Evolutionary conservation across 345 rosid genomes (phyloP), one percentile per base, ranked within the genome.

Genomic region (Arabidopsis suecica): DNA sequence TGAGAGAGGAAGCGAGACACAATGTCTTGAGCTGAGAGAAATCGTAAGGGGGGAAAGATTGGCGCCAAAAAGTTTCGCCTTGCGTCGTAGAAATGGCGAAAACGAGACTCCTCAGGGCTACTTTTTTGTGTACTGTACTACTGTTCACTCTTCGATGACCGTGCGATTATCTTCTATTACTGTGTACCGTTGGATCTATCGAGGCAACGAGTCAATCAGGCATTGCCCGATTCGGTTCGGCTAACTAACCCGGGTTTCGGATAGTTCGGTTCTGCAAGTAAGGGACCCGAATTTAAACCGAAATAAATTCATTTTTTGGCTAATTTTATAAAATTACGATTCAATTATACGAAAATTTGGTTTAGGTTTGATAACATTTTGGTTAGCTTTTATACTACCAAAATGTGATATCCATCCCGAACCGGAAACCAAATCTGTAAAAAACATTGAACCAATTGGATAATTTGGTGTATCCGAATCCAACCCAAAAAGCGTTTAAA

Each of bases 31-130:
- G 41, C 34, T 44, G 0, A 44, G 64, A 7, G 71, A 30, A 63
- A 47, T 63, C 70, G 60, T 41, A 65, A n/a, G 7, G 66, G 28
- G 61, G 32, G n/a, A 60, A 53, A 32, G 28, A 58, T 86, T 86
- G 82, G 87, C 87, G 89, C 89, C 87, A 80, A 83, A 7, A 41
- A 5, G 0, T 13, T 62, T 62, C 10, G 13, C 37, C 51, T 62
- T 38, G 10, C 38, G 20, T 55, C 38, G 18, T 28, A 7, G 60
- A 28, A 55, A 55, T 55, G 60, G 60, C 20, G 22, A 38, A 50
- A 54, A 55, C 58, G 5, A 30, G 18, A 45, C 33, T 5, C 18
- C 8, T 44, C 62, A 56, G 60, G 66, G 57, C 2, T 61, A 62
- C 25, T 49, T 49, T 8, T 44, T 54, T 69, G n/a, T n/a, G n/a